Base-by-base conservation (phyloP, 768 basidiomycete species). In the Naganishia friedmannii region DNA sequence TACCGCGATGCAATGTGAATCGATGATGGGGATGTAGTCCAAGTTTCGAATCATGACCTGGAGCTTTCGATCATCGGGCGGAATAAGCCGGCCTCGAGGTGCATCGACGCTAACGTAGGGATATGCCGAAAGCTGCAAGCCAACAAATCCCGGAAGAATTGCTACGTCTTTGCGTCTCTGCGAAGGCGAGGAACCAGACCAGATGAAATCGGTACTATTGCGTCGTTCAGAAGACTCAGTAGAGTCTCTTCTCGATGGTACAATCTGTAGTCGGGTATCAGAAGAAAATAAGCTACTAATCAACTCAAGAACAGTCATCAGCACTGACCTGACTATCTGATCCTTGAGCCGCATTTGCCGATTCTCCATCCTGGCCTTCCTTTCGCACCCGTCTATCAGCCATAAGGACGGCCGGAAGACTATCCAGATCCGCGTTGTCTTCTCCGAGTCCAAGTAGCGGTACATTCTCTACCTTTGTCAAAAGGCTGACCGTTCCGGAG, bases 1-100 rank as follows among this genome's bases (percentile, higher is more conserved):
- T 68, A 99, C 90, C 3, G 92, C 96, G 42, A 98, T 89, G 80
- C 96, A 95, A 81, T 98, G 92, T 0, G 91, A 93, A 81, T 99
- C 96, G 71, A 99, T 94, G 74, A 98, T 93, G 0, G 93, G 94
- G 51, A 90, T 89, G 53, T 86, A 84, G 74, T 96, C 93, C 54
- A 98, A 85, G 8, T 85, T 85, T 29, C 85, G 83, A 72, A 93
- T 83, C 70, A 89, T 87, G 13, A 51, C 48, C 65, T 51, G 48
- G 34, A 70, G 51, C 63, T 60, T 65, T 37, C 63, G 39, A 21
- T 65, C 69, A 0, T 87, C 83, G 12, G 86, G 83, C 5, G 83
- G 81, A 7, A 85, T 76, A 51, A 81, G 70, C 77, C 84, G 67
- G 75, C 83, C 72, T 79, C 84, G 72, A 82, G 85, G 45, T 83